Conservation (phyloP, 148 eudicot genomes). For the Fagopyrum homotropicum region DNA sequence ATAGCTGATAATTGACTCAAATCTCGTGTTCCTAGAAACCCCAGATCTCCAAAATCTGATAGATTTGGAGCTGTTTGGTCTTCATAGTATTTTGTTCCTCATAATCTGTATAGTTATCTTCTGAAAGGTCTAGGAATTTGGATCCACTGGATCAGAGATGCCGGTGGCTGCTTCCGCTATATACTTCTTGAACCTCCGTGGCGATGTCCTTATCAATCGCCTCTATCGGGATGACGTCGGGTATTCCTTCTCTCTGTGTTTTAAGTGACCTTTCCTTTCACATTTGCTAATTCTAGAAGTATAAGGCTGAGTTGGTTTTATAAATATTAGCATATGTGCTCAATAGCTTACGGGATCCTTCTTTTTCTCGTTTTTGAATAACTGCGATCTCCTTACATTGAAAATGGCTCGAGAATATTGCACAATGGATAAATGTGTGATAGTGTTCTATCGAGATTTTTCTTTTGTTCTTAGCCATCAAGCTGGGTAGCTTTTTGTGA, state of each 20-base stretch:
- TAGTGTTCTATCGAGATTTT: background rate
- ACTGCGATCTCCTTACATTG: background rate
- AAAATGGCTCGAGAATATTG: background rate
- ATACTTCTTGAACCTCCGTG: slow-evolving; percentile 92
- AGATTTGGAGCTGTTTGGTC: background rate
- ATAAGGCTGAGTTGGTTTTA: background rate
- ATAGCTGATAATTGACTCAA: background rate
- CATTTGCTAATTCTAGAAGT: background rate
- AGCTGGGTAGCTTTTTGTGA: background rate
- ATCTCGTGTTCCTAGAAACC: background rate
- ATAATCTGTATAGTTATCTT: background rate
- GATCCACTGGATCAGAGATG: slow-evolving; percentile 50
- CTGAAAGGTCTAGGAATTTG: slow-evolving; percentile 2
- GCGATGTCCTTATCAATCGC: slow-evolving; percentile 99
- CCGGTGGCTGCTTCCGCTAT: slow-evolving; percentile 97
- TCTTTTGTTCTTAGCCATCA: background rate
- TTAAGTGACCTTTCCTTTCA: background rate
- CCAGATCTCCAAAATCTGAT: slow-evolving; percentile 1
- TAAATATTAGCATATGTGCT: background rate
- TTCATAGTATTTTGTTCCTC: background rate
- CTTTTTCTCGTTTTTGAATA: background rate
- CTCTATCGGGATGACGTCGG: slow-evolving; percentile 98
- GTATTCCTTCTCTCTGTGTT: slow-evolving; percentile 26
- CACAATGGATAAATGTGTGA: background rate
- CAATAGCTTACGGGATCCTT: background rate